Percentiles rank a stretch among this genome's conserved stretches.
These are phyloP conservation scores for Fusarium mundagurra DNA, from an alignment of 2,329 filamentous ascomycete species.

Conservation along the genomic window DNA sequence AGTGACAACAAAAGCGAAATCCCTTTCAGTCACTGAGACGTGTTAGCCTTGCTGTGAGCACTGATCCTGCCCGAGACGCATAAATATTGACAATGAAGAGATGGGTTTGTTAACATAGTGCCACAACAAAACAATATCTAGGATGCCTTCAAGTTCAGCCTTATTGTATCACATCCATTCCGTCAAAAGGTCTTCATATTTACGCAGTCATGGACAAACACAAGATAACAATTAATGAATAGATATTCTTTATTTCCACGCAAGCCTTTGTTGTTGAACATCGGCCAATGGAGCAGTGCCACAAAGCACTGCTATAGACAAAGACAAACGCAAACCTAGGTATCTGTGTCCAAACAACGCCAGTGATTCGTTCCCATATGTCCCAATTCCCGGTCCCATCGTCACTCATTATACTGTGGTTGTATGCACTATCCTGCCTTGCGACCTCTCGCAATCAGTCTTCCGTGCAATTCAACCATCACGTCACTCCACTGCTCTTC, in stretches of 20 bases:
- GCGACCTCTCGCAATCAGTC: slow-evolving; percentile 64
- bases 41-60: not conserved
- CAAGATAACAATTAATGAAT: not conserved
- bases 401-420: slow-evolving; percentile 42
- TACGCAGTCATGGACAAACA: not conserved
- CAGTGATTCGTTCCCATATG: slow-evolving; percentile 17
- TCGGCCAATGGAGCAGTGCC: slow-evolving; percentile 9
- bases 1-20: not conserved
- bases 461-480: slow-evolving; percentile 64
- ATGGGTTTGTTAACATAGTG: not conserved
- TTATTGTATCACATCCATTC: not conserved
- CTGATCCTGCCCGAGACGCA: not conserved
- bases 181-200: not conserved
- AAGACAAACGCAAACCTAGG: slow-evolving; percentile 32
- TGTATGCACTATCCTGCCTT: slow-evolving; percentile 50
- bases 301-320: slow-evolving; percentile 5
- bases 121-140: not conserved
- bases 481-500: slow-evolving; percentile 63
- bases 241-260: not conserved
- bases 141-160: not conserved
- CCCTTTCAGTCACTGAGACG: not conserved
- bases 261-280: slow-evolving; percentile 19
- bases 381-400: slow-evolving; percentile 35
- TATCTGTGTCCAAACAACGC: slow-evolving; percentile 41
- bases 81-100: not conserved